A percentile compares a stretch with the other conserved stretches of the same genome.
phyloP scores from a whole-genome alignment of 2,329 filamentous ascomycete species.

The Zasmidium cellare region DNA sequence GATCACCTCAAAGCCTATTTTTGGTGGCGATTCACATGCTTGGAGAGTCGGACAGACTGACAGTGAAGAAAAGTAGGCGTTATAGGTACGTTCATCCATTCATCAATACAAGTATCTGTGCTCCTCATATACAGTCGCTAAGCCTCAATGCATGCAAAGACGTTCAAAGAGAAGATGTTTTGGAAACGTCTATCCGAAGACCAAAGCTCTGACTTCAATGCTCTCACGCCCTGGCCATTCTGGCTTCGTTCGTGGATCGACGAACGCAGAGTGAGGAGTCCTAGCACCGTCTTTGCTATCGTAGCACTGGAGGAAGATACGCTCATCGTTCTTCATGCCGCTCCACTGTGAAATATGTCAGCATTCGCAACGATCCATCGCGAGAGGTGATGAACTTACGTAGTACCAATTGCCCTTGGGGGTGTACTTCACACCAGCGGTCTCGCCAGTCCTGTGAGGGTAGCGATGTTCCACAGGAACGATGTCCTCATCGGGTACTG shows the following conservation, averaged over 20 bases:
- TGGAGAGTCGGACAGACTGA: background rate
- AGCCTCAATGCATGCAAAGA: background rate
- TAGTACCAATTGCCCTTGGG: constrained; percentile 73
- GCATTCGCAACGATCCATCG: background rate
- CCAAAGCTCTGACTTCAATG: constrained; percentile 83
- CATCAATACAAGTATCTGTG: background rate
- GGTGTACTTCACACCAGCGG: constrained; percentile 66
- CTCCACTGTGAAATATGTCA: constrained; percentile 50
- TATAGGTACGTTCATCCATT: background rate
- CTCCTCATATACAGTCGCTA: background rate
- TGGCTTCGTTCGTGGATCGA: constrained; percentile 69
- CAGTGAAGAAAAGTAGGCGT: no score
- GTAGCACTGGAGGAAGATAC: constrained; percentile 53
- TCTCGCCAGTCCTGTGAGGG: constrained; percentile 69
- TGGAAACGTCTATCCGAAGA: constrained; percentile 61
- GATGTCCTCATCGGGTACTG: constrained; percentile 62
- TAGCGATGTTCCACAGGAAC: constrained; percentile 75
- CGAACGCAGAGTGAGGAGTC: constrained; percentile 75
- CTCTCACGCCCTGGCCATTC: constrained; percentile 70
- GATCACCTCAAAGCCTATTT: background rate
- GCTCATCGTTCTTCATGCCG: constrained; percentile 67
- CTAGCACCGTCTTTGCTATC: constrained; percentile 42
- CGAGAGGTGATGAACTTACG: constrained; percentile 2
- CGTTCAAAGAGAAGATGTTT: no score
- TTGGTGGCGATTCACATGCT: background rate